Base-by-base conservation (phyloP, 2,329 filamentous ascomycete genomes). In the Ophiocordyceps robertsii region DNA sequence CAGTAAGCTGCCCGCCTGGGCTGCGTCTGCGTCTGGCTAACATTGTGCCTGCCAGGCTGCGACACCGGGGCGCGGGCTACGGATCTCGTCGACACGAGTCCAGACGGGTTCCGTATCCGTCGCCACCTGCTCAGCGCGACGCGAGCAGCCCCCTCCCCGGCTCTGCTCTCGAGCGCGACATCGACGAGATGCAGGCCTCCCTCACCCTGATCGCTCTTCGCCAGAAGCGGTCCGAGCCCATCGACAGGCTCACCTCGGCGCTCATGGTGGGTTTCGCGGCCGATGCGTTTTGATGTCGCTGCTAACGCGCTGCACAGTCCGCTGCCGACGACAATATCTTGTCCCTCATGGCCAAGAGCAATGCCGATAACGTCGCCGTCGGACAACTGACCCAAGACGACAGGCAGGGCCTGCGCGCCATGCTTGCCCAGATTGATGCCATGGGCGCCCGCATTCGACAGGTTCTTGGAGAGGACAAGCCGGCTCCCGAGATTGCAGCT, bases 101-200 rank as follows among this genome's bases (percentile, higher is more conserved):
- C 24, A 55, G 55, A 48, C 55, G 53, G 47, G 46, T 61, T 40
- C 52, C 56, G 3, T 56, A 53, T 41, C 46, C 53, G 13, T 49
- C 54, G 6, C 47, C 49, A 19, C 44, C 55, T 21, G 44, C 46
- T 21, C 49, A 51, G 14, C 24, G 24, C n/a, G 41, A 52, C n/a
- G 40, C 41, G 21, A 40, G 33, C 29, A 47, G 43, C 30, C 53
- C 53, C 29, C 41, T 53, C 38, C 36, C 49, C 39, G 54, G 66
- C 47, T 62, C 67, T 51, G 47, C 64, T 54, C 48, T 57, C 41
- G 59, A 62, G 42, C 66, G 63, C 40, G 66, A 61, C n/a, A 60
- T 84, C 17, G 68, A 72, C 41, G 75, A 84, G 57, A 72, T 82
- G 54, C 80, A 84, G 54, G 72, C 77, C 37, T 80, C 78, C 5